A percentile compares a stretch with the other conserved stretches of the same genome.
Conservation (phyloP, 2,329 filamentous ascomycete genomes). For the Torrubiella hemipterigena region DNA sequence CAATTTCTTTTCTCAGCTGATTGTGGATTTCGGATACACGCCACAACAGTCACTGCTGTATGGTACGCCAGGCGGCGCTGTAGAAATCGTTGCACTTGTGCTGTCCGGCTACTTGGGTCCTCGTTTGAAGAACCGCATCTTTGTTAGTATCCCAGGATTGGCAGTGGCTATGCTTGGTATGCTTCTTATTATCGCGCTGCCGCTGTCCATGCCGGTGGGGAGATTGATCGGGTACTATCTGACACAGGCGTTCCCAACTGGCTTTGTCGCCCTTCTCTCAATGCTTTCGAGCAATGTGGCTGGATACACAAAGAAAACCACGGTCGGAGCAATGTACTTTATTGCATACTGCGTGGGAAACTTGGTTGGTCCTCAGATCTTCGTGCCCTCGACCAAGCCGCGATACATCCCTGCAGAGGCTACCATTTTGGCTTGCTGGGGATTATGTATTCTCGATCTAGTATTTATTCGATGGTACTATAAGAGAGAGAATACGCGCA, state of each 20-base stretch:
- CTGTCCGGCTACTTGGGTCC: neutral
- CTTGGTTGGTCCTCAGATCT: slow-evolving; percentile 1
- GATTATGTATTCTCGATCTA: neutral
- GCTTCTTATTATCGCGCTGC: neutral
- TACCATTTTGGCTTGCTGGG: neutral
- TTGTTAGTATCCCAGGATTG: no score
- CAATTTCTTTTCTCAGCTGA: slow-evolving; percentile 9
- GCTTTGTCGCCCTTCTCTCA: neutral
- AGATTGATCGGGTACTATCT: slow-evolving; percentile 1
- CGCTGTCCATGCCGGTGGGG: no score
- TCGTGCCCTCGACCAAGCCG: neutral
- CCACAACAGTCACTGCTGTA: slow-evolving; percentile 2
- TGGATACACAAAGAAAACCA: slow-evolving; percentile 2
- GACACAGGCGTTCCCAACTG: no score
- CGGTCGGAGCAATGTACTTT: neutral
- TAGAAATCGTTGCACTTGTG: neutral
- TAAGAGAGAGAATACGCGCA: neutral
- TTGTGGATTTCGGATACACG: slow-evolving; percentile 10
- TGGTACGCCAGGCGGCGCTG: neutral
- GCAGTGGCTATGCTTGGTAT: no score
- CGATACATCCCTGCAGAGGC: slow-evolving; percentile 1
- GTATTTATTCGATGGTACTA: neutral
- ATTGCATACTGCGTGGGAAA: slow-evolving; percentile 1
- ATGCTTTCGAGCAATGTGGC: neutral
- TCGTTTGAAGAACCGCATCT: no score